These are phyloP conservation scores for Dactylellina parvicollis DNA, from an alignment of 2,329 filamentous ascomycete genomes.

Conservation along the genomic window DNA sequence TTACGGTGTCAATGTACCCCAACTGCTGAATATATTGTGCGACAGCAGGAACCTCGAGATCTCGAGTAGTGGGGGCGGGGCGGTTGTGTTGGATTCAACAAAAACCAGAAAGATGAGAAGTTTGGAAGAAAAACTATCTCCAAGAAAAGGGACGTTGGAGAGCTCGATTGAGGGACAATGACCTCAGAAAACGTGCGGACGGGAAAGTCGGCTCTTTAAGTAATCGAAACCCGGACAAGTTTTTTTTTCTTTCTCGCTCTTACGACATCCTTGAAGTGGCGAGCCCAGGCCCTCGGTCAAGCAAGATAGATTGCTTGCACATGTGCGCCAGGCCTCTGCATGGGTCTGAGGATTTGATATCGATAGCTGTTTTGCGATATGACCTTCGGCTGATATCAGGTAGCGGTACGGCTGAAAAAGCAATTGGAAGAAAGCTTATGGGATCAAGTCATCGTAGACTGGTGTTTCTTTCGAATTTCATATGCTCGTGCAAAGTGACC, in stretches of 20 bases:
- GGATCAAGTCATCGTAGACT: not conserved
- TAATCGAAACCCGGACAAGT: not conserved
- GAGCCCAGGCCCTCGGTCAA: not conserved
- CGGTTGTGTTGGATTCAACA: constrained; percentile 12
- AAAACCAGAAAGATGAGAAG: not conserved
- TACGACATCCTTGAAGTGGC: constrained; percentile 9
- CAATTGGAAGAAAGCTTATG: not conserved
- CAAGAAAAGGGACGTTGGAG: not conserved
- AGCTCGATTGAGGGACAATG: constrained; percentile 16
- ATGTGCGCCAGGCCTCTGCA: not conserved
- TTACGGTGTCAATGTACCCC: not conserved
- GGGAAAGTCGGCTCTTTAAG: constrained; percentile 4
- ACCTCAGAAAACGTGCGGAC: not conserved
- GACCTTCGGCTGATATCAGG: not conserved
- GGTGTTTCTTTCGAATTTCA: not conserved
- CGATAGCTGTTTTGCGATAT: not conserved
- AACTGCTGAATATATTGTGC: not conserved
- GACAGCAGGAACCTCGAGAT: not conserved
- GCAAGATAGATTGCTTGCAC: not conserved
- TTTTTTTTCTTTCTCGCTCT: not conserved
- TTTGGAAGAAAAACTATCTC: not conserved
- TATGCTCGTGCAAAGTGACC: not conserved
- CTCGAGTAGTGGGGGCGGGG: constrained; percentile 11
- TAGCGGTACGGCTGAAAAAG: not conserved
- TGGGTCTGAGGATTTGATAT: not conserved